Conservation (phyloP, 2,329 filamentous ascomycete species). For the Fusarium sp. region DNA sequence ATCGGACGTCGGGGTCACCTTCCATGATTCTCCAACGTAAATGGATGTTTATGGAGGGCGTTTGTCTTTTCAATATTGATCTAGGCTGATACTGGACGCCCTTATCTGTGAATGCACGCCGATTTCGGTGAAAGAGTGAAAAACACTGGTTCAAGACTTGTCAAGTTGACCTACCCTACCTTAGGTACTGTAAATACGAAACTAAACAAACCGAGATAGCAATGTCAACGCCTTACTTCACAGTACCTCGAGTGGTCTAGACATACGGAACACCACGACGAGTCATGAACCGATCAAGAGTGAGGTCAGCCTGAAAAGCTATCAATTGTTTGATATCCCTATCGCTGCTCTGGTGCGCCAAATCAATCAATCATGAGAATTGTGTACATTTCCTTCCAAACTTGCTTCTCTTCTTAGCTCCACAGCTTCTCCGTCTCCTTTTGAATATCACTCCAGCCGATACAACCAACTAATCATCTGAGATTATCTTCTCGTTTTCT, state of each 20-base stretch:
- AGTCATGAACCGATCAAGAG: not conserved
- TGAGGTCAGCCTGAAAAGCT: slow-evolving; percentile 15
- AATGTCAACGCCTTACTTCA: slow-evolving; percentile 28
- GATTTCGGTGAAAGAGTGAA: slow-evolving; percentile 3
- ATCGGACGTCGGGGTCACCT: slow-evolving; percentile 8
- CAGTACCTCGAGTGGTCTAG: slow-evolving; percentile 8
- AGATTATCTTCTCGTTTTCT: not conserved
- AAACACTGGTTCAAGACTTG: not conserved
- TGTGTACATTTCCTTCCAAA: slow-evolving; percentile 32
- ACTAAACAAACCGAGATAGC: slow-evolving; percentile 13
- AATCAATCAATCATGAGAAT: slow-evolving; percentile 32
- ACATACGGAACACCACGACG: not conserved
- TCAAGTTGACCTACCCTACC: not conserved
- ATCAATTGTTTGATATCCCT: slow-evolving; percentile 26
- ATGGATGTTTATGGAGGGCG: slow-evolving; percentile 4
- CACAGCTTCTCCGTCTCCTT: not conserved
- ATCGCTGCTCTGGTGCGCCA: slow-evolving; percentile 31
- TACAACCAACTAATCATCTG: not conserved
- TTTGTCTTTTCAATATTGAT: not conserved
- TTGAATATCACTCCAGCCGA: slow-evolving; percentile 9
- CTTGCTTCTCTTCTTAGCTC: slow-evolving; percentile 13
- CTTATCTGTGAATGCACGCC: not conserved
- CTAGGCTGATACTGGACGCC: not conserved
- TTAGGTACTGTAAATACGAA: not conserved
- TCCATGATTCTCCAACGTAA: not conserved